These are phyloP conservation scores for Phytophthora sansomeana DNA, from an alignment of 352 stramenopile genomes.

Conservation along the genomic window DNA sequence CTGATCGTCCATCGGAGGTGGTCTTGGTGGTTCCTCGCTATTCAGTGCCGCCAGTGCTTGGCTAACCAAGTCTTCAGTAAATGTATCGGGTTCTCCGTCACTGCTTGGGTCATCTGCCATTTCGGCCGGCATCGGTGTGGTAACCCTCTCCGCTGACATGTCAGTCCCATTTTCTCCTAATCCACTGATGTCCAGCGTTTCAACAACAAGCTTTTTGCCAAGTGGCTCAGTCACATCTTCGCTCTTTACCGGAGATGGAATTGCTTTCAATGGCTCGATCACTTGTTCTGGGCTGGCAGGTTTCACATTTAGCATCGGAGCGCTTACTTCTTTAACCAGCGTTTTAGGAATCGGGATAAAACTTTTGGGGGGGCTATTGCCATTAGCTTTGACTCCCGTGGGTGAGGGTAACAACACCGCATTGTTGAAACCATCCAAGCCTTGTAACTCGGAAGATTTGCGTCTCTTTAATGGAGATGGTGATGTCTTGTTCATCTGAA, in stretches of 20 bases:
- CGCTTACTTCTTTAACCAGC: background rate
- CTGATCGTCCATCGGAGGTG: slow-evolving; percentile 8
- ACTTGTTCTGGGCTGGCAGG: background rate
- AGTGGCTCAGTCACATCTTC: background rate
- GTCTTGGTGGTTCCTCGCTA: slow-evolving; percentile 27
- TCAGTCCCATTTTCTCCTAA: background rate
- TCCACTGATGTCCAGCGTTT: background rate
- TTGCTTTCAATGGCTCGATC: background rate
- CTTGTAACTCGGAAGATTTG: background rate
- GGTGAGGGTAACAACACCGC: background rate
- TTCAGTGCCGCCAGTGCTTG: slow-evolving; percentile 45
- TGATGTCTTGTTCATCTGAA: background rate
- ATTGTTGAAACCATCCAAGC: background rate
- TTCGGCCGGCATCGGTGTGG: background rate
- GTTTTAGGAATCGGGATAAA: background rate
- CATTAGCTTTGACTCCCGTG: background rate
- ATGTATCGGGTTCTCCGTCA: slow-evolving; percentile 7
- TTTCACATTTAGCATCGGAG: background rate
- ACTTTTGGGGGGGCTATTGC: background rate
- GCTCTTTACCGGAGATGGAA: background rate
- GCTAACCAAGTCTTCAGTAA: slow-evolving; percentile 29
- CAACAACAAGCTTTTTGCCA: background rate
- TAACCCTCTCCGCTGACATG: background rate
- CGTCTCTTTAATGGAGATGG: slow-evolving; percentile 12
- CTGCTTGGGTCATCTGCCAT: slow-evolving; percentile 5